Conservation (phyloP, 2,329 filamentous ascomycete species). For the Monosporascus sp. region DNA sequence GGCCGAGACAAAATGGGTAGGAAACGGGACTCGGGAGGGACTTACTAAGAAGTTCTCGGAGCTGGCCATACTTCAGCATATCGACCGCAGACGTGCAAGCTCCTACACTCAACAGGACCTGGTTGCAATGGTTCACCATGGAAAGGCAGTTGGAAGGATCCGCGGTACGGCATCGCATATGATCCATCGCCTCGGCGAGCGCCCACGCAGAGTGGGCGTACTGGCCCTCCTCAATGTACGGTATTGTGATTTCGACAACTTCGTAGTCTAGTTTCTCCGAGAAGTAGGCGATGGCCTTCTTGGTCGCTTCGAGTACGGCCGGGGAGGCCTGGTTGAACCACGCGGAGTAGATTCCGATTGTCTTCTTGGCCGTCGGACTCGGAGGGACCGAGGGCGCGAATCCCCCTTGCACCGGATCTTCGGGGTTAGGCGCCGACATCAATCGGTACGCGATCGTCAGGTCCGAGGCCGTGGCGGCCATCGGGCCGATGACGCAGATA, state of each 20-base stretch:
- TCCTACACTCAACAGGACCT: constrained; percentile 62
- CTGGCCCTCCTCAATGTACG: constrained; percentile 65
- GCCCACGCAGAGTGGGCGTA: constrained; percentile 74
- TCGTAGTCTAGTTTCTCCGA: constrained; percentile 40
- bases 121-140: constrained; percentile 61
- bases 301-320: constrained; percentile 56
- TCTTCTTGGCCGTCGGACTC: constrained; percentile 41
- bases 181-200: constrained; percentile 61
- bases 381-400: constrained; percentile 56
- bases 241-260: constrained; percentile 57
- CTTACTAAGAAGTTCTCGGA: constrained; percentile 63
- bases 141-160: constrained; percentile 45
- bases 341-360: constrained; percentile 63
- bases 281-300: constrained; percentile 52
- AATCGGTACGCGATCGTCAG: constrained; percentile 77
- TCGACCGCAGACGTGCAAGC: constrained; percentile 62
- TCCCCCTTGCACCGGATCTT: constrained; percentile 51
- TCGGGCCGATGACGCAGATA: constrained; percentile 64
- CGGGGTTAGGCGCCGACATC: constrained; percentile 68
- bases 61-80: constrained; percentile 64
- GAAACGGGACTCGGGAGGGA: no score
- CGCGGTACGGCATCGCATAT: constrained; percentile 36
- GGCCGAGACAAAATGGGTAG: background rate
- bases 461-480: constrained; percentile 71
- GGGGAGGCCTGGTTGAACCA: constrained; percentile 69